Evolutionary conservation across 805 yeast species (phyloP).

Genomic region (Dipodascopsis tothii): DNA sequence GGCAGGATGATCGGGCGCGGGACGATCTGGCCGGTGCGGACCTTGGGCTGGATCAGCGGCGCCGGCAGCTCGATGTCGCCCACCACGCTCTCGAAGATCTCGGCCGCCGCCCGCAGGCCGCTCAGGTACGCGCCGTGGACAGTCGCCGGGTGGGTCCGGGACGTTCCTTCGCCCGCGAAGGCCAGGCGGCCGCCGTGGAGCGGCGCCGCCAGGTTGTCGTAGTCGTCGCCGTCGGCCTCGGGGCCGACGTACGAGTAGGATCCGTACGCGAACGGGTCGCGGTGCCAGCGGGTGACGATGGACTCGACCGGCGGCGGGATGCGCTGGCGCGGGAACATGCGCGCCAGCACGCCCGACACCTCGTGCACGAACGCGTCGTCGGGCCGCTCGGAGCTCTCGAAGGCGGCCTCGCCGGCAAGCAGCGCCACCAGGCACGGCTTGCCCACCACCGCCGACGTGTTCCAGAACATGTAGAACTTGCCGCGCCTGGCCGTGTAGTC

Average conservation of each 20-base stretch:
- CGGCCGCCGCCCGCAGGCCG: slow-evolving; percentile 38
- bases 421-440: slow-evolving; percentile 35
- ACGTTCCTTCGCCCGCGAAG: slow-evolving; percentile 42
- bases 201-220: slow-evolving; percentile 36
- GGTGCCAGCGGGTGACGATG: slow-evolving; percentile 66
- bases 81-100: slow-evolving; percentile 34
- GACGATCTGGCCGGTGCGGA: neutral
- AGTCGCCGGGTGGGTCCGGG: slow-evolving; percentile 37
- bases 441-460: slow-evolving; percentile 32
- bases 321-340: slow-evolving; percentile 25
- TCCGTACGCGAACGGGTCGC: slow-evolving; percentile 71
- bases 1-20: neutral
- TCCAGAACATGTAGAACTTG: slow-evolving; percentile 35
- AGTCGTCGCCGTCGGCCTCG: slow-evolving; percentile 39
- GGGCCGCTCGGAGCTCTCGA: slow-evolving; percentile 26
- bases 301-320: slow-evolving; percentile 31
- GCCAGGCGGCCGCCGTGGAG: slow-evolving; percentile 31
- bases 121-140: slow-evolving; percentile 40
- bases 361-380: slow-evolving; percentile 32
- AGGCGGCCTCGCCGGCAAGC: slow-evolving; percentile 36
- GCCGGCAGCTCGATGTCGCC: slow-evolving; percentile 37
- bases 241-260: slow-evolving; percentile 51
- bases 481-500: slow-evolving; percentile 31
- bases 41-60: slow-evolving; percentile 27
- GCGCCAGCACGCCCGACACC: slow-evolving; percentile 29